Percentiles rank a stretch among this genome's conserved stretches.
phyloP scores from a whole-genome alignment of 2,329 filamentous ascomycete species.

The Alternaria gaisen region DNA sequence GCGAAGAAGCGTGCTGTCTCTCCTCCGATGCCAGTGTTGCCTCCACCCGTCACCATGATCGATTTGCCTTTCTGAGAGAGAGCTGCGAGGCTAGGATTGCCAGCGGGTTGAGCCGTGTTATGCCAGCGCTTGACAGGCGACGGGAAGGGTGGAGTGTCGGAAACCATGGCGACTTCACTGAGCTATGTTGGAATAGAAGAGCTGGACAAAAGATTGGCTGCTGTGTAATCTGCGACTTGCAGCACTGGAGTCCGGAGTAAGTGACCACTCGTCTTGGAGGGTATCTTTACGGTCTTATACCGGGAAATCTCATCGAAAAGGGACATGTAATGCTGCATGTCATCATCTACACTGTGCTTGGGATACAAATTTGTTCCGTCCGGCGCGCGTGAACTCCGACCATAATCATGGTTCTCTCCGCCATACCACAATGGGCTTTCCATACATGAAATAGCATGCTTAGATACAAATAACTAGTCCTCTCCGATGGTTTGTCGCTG shows the following conservation, averaged over 20 bases:
- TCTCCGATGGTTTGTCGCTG: background rate
- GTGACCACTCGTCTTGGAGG: background rate
- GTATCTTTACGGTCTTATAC: background rate
- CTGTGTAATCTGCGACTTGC: background rate
- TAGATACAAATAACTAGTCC: background rate
- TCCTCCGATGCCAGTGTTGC: constrained; percentile 57
- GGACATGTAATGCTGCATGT: background rate
- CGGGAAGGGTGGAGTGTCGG: constrained; percentile 41
- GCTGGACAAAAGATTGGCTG: background rate
- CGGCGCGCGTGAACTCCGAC: background rate
- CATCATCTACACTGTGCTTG: background rate
- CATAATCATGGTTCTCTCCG: background rate
- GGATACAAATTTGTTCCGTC: constrained; percentile 3
- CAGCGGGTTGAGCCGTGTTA: constrained; percentile 27
- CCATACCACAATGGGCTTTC: background rate
- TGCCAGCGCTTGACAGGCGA: constrained; percentile 29
- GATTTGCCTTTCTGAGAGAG: constrained; percentile 38
- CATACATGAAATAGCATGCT: background rate
- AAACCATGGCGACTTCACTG: background rate
- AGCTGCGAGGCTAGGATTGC: constrained; percentile 43
- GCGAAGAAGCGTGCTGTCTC: constrained; percentile 57
- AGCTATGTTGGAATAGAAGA: background rate
- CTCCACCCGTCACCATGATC: constrained; percentile 50
- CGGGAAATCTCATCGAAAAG: background rate
- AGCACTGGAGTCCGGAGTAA: background rate